Evolutionary conservation across 176 grass and related monocot genomes (phyloP).

Genomic region (Bothriochloa decipiens): DNA sequence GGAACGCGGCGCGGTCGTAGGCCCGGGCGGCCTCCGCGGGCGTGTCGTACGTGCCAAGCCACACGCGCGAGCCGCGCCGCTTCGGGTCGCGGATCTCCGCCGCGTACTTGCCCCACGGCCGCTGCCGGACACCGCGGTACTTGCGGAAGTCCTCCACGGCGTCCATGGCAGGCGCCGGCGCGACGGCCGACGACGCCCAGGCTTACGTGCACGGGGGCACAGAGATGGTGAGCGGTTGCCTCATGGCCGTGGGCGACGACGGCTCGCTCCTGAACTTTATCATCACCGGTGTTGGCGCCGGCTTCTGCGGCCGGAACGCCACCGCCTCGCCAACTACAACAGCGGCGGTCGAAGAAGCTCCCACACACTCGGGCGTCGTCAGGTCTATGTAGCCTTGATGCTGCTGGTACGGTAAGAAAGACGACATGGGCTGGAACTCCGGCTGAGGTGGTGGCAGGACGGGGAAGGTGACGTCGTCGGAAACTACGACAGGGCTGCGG

Average conservation of each 20-base stretch:
- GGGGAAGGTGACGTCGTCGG: constrained; percentile 20
- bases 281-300: constrained; percentile 29
- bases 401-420: neutral
- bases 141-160: constrained; percentile 47
- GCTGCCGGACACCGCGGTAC: constrained; percentile 74
- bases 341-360: neutral
- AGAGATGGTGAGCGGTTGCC: constrained; percentile 25
- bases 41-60: constrained; percentile 82
- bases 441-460: neutral
- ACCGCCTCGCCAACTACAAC: neutral
- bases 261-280: constrained; percentile 43
- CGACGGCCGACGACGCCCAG: neutral
- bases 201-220: constrained; percentile 33
- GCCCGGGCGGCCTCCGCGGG: constrained; percentile 66
- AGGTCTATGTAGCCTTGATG: constrained; percentile 10
- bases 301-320: constrained; percentile 31
- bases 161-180: neutral
- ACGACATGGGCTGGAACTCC: constrained; percentile 14
- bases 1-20: constrained; percentile 73
- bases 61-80: constrained; percentile 73
- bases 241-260: neutral
- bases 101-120: constrained; percentile 83
- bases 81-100: constrained; percentile 93
- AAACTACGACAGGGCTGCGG: neutral
- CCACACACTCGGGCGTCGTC: neutral